phyloP scores from a whole-genome alignment of 2,329 filamentous ascomycete species.

The Elsinoe perseae region DNA sequence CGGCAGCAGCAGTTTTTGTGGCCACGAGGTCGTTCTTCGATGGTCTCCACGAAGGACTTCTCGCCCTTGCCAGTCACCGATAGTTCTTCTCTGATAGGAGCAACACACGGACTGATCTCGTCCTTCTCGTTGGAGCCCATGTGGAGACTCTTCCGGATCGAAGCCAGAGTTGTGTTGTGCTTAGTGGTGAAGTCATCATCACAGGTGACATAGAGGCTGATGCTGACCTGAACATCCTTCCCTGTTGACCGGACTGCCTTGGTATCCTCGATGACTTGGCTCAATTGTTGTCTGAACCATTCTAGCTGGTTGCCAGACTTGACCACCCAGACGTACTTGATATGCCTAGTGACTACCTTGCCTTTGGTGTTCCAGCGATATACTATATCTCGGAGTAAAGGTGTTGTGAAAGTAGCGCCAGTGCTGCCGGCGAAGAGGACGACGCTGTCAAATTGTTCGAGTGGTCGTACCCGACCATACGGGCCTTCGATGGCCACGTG shows the following conservation, averaged over 20 bases:
- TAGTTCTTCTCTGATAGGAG: constrained; percentile 20
- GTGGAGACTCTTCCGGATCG: constrained; percentile 3
- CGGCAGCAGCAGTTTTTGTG: constrained; percentile 44
- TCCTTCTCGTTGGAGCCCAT: constrained; percentile 7
- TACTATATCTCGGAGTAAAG: constrained; percentile 50
- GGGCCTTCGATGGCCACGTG: constrained; percentile 24
- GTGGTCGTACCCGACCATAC: constrained; percentile 25
- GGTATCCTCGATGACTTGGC: constrained; percentile 38
- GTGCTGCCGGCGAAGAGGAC: constrained; percentile 53
- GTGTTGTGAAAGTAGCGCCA: constrained; percentile 52
- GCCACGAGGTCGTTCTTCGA: constrained; percentile 23
- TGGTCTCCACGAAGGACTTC: constrained; percentile 11
- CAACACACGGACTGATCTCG: constrained; percentile 15
- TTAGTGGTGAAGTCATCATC: constrained; percentile 41
- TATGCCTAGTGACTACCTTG: constrained; percentile 38
- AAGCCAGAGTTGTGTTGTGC: constrained; percentile 28
- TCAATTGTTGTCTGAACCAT: constrained; percentile 48
- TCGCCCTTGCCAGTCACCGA: neutral
- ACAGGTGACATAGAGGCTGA: constrained; percentile 50
- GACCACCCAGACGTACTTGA: constrained; percentile 53
- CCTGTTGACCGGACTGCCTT: constrained; percentile 31
- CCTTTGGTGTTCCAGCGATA: constrained; percentile 29
- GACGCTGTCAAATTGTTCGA: constrained; percentile 54
- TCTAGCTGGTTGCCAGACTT: constrained; percentile 46
- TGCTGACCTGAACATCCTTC: constrained; percentile 39